Evolutionary conservation across 2,329 filamentous ascomycete species (phyloP), one percentile per base, ranked within the genome.

Genomic region (Ophiobolus disseminans): DNA sequence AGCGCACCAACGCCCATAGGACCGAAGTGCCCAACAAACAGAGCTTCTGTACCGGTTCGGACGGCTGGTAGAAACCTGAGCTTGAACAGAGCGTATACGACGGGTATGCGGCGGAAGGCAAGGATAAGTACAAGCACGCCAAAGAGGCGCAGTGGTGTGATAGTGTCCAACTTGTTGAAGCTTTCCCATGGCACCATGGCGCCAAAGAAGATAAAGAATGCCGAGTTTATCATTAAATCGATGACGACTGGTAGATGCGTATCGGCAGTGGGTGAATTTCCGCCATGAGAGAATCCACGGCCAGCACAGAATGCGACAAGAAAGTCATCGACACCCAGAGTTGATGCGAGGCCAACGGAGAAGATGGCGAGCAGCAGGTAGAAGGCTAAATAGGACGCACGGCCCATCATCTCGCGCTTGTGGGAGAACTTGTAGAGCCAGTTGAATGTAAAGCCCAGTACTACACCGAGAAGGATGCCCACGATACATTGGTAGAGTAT

Each of bases 1-100:
- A 84, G 64, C 0, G 78, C 81, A 2, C 80, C 81, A 1, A 84
- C 75, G 14, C 82, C 82, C 76, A 84, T 83, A 7, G 81, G 81
- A 0, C 81, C 81, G 48, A 84, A 84, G 58, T 84, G 81, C 0
- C 81, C 81, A 34, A 74, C 75, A 63, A 84, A 84, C 0, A 83
- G 61, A 0, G 81, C 81, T 63, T 84, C 82, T 5, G 75, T 73
- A 17, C 75, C 76, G 0, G 80, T 82, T 6, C 71, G 65, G 36
- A 83, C 73, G 41, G 79, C 75, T 0, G 79, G 80, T 9, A 82
- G 51, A 71, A 65, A 21, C 0, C 58, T 57, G 50, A 77, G 70
- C 10, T 71, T 73, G 62, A 81, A 80, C 3, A 78, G 58, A 0
- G 73, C 68, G 23, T 81, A 66, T 2, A 83, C 76, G 36, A 81